phyloP scores from a whole-genome alignment of 495 filamentous ascomycete genomes.

The Neurospora terricola region DNA sequence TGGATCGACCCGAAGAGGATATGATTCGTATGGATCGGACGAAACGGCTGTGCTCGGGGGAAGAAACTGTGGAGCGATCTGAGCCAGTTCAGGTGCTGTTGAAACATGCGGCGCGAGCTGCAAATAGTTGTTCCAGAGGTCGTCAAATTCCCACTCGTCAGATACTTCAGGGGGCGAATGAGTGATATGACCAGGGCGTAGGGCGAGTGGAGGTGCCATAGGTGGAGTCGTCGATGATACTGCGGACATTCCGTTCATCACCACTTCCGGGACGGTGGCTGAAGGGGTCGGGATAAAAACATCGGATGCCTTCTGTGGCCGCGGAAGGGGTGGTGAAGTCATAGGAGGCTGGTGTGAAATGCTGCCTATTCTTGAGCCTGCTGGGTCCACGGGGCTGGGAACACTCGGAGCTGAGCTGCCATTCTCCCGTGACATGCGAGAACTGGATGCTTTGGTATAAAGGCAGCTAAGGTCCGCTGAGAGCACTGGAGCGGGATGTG shows the following conservation, averaged over 20 bases:
- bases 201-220: background rate
- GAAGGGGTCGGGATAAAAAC: slow-evolving; percentile 8
- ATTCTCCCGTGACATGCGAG: slow-evolving; percentile 4
- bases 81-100: slow-evolving; percentile 1
- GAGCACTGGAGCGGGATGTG: slow-evolving; percentile 28
- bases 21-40: slow-evolving; percentile 14
- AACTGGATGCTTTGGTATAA: slow-evolving; percentile 9
- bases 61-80: slow-evolving; percentile 15
- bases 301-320: slow-evolving; percentile 9
- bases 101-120: slow-evolving; percentile 14
- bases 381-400: background rate
- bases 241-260: slow-evolving; percentile 15
- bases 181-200: slow-evolving; percentile 10
- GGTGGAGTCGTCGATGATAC: background rate
- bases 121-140: slow-evolving; percentile 42
- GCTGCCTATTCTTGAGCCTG: background rate
- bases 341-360: slow-evolving; percentile 10
- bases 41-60: slow-evolving; percentile 3
- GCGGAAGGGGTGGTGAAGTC: slow-evolving; percentile 9
- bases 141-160: slow-evolving; percentile 45
- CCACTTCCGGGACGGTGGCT: slow-evolving; percentile 1
- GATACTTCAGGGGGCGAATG: slow-evolving; percentile 21
- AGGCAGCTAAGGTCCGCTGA: slow-evolving; percentile 26
- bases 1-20: slow-evolving; percentile 1
- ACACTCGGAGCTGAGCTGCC: slow-evolving; percentile 1